Base-by-base conservation (phyloP, 768 basidiomycete genomes). In the Pulveroboletus sp. region DNA sequence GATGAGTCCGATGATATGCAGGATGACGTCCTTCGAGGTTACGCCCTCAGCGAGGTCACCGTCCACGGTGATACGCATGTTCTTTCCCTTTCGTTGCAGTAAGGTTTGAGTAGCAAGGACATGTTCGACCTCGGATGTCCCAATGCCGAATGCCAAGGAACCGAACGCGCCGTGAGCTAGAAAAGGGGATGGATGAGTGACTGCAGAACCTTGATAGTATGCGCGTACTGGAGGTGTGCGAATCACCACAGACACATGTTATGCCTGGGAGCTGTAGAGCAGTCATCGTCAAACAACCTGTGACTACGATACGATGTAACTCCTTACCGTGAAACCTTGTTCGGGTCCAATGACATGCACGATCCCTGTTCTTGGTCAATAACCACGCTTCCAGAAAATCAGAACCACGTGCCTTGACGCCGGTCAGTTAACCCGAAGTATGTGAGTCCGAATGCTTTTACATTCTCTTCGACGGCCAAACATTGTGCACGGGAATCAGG, bases 101-200 rank as follows among this genome's bases (percentile, higher is more conserved):
- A 94, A 74, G 42, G 89, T 91, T 68, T 94, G 92, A 8, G 92
- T 94, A 13, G 92, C 92, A 41, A 94, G 83, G 56, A 93, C 92
- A 65, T 94, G 92, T 64, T 94, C 92, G 59, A 94, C 92, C 64
- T 94, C 91, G 43, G 90, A 93, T 12, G 92, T 94, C 34, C 92
- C 92, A 59, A 94, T 93, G 52, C 92, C 92, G 60, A 93, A 94
- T 0, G 92, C 92, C 53, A 94, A 78, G 40, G 92, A 91, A 40
- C 92, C 92, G 63, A 94, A 94, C 3, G 92, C 92, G 42, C 92
- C 92, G 64, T 94, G 92, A 12, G 92, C 87, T 89, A 36, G 30
- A 17, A 39, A 46, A 44, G 12, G 22, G 27, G 12, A 29, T 16
- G 8, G 10, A 26, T 62, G n/a, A 54, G 39, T 26, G 14, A 35